These are phyloP conservation scores for Serendipita sp. DNA, from an alignment of 1,284 basidiomycete genomes.

Conservation along the genomic window DNA sequence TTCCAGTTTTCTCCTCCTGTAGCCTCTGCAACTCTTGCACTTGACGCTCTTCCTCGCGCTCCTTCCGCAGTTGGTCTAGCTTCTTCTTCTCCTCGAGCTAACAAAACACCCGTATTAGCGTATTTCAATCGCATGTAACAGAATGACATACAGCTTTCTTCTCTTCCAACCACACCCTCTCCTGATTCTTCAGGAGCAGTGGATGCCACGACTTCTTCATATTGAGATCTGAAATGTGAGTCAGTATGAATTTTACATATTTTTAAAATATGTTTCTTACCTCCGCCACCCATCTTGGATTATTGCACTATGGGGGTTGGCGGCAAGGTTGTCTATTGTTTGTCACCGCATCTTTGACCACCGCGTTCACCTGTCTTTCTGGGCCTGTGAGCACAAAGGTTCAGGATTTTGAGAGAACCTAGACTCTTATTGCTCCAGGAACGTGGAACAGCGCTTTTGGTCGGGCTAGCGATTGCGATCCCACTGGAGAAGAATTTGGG, in stretches of 20 bases:
- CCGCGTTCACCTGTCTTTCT: background rate
- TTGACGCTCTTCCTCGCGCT: constrained; percentile 94
- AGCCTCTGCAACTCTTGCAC: constrained; percentile 89
- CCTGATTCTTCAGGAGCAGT: constrained; percentile 95
- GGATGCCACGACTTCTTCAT: constrained; percentile 99
- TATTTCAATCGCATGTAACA: background rate
- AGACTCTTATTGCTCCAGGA: background rate
- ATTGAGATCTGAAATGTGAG: constrained; percentile 45
- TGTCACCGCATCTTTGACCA: background rate
- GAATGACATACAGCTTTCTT: constrained; percentile 70
- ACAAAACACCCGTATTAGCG: constrained; percentile 9
- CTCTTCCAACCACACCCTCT: constrained; percentile 97
- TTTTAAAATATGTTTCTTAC: constrained; percentile 20
- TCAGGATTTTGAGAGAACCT: background rate
- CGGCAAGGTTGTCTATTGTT: background rate
- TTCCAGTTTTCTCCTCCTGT: constrained; percentile 88
- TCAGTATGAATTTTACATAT: background rate
- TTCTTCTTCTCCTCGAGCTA: constrained; percentile 97
- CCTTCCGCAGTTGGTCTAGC: constrained; percentile 87
- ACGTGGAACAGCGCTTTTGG: background rate
- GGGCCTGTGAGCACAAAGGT: background rate
- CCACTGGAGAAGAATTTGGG: background rate
- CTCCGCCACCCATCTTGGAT: constrained; percentile 82
- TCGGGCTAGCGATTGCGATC: background rate
- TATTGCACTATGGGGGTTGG: constrained; percentile 13